Evolutionary conservation across 31 red algal species (phyloP).

Genomic region (Asparagopsis taxiformis): DNA sequence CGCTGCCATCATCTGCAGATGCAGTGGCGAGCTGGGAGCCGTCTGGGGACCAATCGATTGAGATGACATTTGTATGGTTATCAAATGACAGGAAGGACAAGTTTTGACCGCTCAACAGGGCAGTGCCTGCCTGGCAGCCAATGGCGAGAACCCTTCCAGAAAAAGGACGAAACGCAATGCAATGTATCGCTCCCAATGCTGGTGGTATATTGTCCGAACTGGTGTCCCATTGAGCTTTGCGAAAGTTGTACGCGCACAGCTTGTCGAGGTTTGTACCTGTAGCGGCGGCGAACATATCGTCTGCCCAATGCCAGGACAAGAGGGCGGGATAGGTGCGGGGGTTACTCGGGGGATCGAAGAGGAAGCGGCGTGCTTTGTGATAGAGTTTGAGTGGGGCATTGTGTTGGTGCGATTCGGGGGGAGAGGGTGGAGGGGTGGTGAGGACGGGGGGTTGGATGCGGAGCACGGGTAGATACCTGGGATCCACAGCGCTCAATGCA

Average conservation of each 20-base stretch:
- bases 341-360: background rate
- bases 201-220: slow-evolving; percentile 11
- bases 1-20: slow-evolving; percentile 22
- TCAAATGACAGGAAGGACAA: slow-evolving; percentile 7
- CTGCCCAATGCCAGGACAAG: slow-evolving; percentile 60
- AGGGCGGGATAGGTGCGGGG: slow-evolving; percentile 22
- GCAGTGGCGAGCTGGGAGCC: slow-evolving; percentile 39
- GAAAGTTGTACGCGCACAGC: slow-evolving; percentile 55
- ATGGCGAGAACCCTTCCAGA: slow-evolving; percentile 58
- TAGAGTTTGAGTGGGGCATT: background rate
- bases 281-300: slow-evolving; percentile 39
- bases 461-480: slow-evolving; percentile 26
- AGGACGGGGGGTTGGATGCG: slow-evolving; percentile 29
- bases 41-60: slow-evolving; percentile 66
- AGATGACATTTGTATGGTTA: slow-evolving; percentile 31
- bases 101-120: slow-evolving; percentile 24
- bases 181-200: slow-evolving; percentile 4
- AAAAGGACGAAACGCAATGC: slow-evolving; percentile 62
- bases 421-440: background rate
- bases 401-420: background rate
- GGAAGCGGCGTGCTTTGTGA: background rate
- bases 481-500: slow-evolving; percentile 28
- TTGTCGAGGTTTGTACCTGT: slow-evolving; percentile 53
- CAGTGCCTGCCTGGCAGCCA: slow-evolving; percentile 38
- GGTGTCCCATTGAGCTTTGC: slow-evolving; percentile 28